phyloP scores from a whole-genome alignment of 768 basidiomycete genomes.

The Gymnopilus dilepis region DNA sequence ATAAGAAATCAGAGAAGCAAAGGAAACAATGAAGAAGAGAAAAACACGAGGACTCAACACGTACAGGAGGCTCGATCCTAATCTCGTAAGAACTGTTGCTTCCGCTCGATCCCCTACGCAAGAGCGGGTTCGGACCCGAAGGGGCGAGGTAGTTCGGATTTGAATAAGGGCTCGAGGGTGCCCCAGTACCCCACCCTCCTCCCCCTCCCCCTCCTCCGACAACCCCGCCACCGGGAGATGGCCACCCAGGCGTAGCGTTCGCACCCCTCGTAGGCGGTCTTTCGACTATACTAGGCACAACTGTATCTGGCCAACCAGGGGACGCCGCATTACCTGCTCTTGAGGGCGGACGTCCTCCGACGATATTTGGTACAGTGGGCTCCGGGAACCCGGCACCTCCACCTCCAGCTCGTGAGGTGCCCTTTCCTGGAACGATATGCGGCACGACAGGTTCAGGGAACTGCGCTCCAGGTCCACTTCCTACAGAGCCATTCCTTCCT shows the following conservation, averaged over 20 bases:
- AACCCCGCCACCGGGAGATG: not conserved
- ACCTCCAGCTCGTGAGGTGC: not conserved
- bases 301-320: not conserved
- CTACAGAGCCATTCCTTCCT: not conserved
- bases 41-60: constrained; percentile 9
- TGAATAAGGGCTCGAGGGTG: constrained; percentile 7
- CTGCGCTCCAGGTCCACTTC: not conserved
- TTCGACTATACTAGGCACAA: not conserved
- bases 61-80: constrained; percentile 28
- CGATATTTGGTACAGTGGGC: constrained; percentile 7
- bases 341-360: not conserved
- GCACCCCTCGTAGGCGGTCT: not conserved
- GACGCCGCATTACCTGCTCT: not conserved
- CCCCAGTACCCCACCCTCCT: constrained; percentile 1
- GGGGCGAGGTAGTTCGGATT: constrained; percentile 3
- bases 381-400: constrained; percentile 4
- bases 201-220: not conserved
- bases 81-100: constrained; percentile 27
- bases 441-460: constrained; percentile 4
- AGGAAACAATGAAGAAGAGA: not conserved
- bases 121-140: constrained; percentile 13
- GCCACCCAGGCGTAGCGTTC: constrained; percentile 7
- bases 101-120: constrained; percentile 16
- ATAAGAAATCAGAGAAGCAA: not conserved
- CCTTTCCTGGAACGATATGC: constrained; percentile 2